Evolutionary conservation across 2,329 filamentous ascomycete genomes (phyloP), one percentile per base, ranked within the genome.

Genomic region (Botrytis squamosa): DNA sequence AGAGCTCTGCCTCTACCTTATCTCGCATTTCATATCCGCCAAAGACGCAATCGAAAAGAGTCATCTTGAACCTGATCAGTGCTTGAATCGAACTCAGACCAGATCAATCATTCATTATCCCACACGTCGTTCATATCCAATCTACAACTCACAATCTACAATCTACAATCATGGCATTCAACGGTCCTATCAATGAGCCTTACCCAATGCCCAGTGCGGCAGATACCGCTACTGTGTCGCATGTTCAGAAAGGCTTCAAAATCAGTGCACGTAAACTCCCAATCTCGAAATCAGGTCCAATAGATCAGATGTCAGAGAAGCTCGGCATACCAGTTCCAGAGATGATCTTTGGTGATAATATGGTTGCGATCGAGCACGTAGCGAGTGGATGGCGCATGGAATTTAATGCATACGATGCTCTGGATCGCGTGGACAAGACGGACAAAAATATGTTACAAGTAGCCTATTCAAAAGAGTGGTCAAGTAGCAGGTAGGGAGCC

Each of bases 291-390:
- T 90, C 95, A 64, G 92, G 88, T 9, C 93, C 94, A 69, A 98
- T 99, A 81, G 94, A 97, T 81, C 89, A 89, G 55, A 93, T 99
- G 89, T 91, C 91, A 59, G 86, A 87, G 73, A 89, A 88, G 76
- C 87, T 99, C 71, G 91, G 91, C 44, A 98, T 99, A 81, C 90
- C 95, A 29, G 90, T 95, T 59, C 96, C 96, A 14, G 96, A 99
- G 85, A 99, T 99, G 96, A 99, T 99, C 77, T 99, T 99, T 81
- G 96, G 96, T 75, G 95, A 99, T 85, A 99, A 99, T 83, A 85
- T 92, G 74, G 91, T 97, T 59, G 85, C 89, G 10, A 87, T 99
- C 75, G 86, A 90, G 71, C 94, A 98, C 84, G 75, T 84, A n/a
- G 86, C 88, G 33, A 90, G 88, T n/a, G 89, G 90, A 63, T 99